phyloP scores from a whole-genome alignment of 176 grass and related monocot species.

The Triticum aestivum region IWGSC_CS_RefSeq_v2.1 NC_057799.1:569759540-569760039 shows the following conservation, averaged over 20 bases:
- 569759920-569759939: neutral
- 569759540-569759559: neutral
- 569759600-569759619: neutral
- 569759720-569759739: slow-evolving; percentile 32
- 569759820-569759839: neutral
- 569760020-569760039: neutral
- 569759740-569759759: neutral
- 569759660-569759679: neutral
- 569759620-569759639: neutral
- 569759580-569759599: neutral
- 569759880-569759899: neutral
- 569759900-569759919: neutral
- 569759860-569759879: neutral
- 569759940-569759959: neutral
- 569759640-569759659: neutral
- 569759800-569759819: neutral
- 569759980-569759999: neutral
- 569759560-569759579: neutral
- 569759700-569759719: slow-evolving; percentile 91
- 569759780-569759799: neutral
- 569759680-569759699: slow-evolving; percentile 33
- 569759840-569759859: neutral
- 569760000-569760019: neutral
- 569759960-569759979: neutral
- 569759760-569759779: neutral